Percentiles rank a stretch among this genome's conserved stretches.
phyloP scores from a whole-genome alignment of 148 eudicot species.

The Camellia japonica region DNA sequence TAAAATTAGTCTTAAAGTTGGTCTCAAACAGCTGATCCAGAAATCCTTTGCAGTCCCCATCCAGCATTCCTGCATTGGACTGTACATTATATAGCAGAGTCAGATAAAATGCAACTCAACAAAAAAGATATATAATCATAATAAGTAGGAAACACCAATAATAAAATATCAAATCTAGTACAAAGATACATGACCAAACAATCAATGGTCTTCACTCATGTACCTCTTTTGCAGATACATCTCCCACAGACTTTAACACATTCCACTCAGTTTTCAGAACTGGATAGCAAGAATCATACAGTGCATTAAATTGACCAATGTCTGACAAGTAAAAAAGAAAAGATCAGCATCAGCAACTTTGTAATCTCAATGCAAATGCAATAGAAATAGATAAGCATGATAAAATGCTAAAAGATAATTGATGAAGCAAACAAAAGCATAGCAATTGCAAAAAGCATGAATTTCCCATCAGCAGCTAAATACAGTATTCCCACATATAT shows the following conservation, averaged over 20 bases:
- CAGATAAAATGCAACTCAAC: conserved; percentile 8
- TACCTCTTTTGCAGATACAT: conserved; percentile 48
- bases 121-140: neutral
- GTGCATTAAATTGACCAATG: conserved; percentile 23
- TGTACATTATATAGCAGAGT: conserved; percentile 23
- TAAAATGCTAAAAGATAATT: neutral
- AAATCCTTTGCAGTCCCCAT: conserved; percentile 41
- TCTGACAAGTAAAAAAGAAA: conserved; percentile 23
- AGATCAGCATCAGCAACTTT: neutral
- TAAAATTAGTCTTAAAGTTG: conserved; percentile 29
- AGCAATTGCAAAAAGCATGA: neutral
- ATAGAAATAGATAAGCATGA: neutral
- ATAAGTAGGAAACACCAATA: neutral
- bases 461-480: neutral
- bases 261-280: conserved; percentile 60
- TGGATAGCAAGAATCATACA: conserved; percentile 49
- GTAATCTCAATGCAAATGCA: neutral
- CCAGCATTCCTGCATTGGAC: conserved; percentile 40
- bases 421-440: neutral
- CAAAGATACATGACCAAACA: neutral
- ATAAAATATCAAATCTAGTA: neutral
- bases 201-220: neutral
- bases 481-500: neutral
- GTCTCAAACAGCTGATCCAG: conserved; percentile 45
- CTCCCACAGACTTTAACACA: conserved; percentile 34